phyloP scores from a whole-genome alignment of 2,329 filamentous ascomycete genomes.

The Xylaria sp. region DNA sequence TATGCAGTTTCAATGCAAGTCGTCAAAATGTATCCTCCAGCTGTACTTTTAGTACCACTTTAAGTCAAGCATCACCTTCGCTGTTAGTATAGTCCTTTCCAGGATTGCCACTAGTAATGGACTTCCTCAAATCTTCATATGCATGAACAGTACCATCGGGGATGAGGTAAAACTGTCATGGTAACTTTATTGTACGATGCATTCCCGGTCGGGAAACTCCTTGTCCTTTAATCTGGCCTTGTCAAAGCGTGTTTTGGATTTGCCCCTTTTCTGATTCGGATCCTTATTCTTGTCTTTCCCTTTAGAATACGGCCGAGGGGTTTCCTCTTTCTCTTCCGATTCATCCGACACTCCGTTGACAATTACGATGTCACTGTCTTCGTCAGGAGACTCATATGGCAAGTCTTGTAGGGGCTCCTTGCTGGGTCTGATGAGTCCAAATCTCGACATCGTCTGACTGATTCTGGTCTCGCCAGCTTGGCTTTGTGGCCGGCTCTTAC shows the following conservation, averaged over 20 bases:
- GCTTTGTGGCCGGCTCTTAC: slow-evolving; percentile 66
- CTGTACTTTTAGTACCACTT: background rate
- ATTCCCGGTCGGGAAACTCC: slow-evolving; percentile 44
- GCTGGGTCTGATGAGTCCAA: slow-evolving; percentile 63
- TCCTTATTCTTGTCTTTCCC: slow-evolving; percentile 41
- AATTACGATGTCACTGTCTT: slow-evolving; percentile 41
- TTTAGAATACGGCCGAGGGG: slow-evolving; percentile 19
- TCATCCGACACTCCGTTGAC: slow-evolving; percentile 20
- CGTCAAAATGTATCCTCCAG: slow-evolving; percentile 11
- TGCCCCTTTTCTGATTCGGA: slow-evolving; percentile 38
- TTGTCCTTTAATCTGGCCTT: slow-evolving; percentile 43
- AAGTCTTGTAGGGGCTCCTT: slow-evolving; percentile 59
- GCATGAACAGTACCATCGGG: too few relatives aligned
- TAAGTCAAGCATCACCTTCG: slow-evolving; percentile 1
- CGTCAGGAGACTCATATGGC: slow-evolving; percentile 40
- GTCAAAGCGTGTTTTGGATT: slow-evolving; percentile 42
- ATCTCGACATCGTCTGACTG: slow-evolving; percentile 67
- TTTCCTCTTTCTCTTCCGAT: slow-evolving; percentile 26
- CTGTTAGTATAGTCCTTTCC: background rate
- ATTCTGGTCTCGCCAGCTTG: slow-evolving; percentile 69
- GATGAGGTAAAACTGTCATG: background rate
- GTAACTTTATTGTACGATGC: slow-evolving; percentile 42
- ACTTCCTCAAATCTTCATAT: background rate
- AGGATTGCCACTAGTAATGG: background rate
- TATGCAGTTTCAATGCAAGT: slow-evolving; percentile 4